These are phyloP conservation scores for Spiraea crenata DNA, from an alignment of 331 rosid genomes.

Conservation along the genomic window DNA sequence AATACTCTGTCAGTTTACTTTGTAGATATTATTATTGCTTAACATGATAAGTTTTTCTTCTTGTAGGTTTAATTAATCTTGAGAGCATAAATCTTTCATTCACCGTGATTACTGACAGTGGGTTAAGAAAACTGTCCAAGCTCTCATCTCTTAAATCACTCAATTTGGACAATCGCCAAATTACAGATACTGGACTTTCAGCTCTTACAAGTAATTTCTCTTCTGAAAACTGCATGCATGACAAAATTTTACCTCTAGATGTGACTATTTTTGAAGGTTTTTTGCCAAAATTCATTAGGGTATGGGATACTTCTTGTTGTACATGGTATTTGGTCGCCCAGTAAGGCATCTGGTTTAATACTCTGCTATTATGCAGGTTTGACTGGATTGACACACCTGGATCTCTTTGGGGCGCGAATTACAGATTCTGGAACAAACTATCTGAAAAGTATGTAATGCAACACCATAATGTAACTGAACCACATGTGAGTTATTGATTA, in stretches of 20 bases:
- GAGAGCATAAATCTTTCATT: conserved; percentile 89
- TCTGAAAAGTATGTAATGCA: conserved; percentile 63
- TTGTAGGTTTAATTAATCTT: conserved; percentile 71
- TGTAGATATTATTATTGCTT: conserved; percentile 8
- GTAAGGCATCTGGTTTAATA: background rate
- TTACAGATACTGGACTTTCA: conserved; percentile 81
- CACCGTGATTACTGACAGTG: conserved; percentile 61
- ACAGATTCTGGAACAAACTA: conserved; percentile 76
- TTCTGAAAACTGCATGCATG: conserved; percentile 5
- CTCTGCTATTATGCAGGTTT: conserved; percentile 51
- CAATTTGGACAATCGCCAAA: conserved; percentile 85
- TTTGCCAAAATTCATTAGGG: background rate
- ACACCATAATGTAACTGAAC: conserved; percentile 9
- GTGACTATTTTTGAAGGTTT: background rate
- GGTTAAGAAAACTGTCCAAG: conserved; percentile 69
- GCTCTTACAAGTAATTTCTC: conserved; percentile 57
- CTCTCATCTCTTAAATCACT: conserved; percentile 87
- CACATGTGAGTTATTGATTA: background rate
- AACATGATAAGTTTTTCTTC: conserved; percentile 23
- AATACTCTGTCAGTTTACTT: background rate
- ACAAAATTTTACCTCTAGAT: background rate
- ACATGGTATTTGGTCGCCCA: background rate
- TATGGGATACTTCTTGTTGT: background rate
- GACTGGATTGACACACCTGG: conserved; percentile 83
- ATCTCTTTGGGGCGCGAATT: conserved; percentile 90